Percentiles rank a stretch among this genome's conserved stretches.
phyloP scores from a whole-genome alignment of 352 stramenopile species.

The Phytophthora fragariaefolia region DNA sequence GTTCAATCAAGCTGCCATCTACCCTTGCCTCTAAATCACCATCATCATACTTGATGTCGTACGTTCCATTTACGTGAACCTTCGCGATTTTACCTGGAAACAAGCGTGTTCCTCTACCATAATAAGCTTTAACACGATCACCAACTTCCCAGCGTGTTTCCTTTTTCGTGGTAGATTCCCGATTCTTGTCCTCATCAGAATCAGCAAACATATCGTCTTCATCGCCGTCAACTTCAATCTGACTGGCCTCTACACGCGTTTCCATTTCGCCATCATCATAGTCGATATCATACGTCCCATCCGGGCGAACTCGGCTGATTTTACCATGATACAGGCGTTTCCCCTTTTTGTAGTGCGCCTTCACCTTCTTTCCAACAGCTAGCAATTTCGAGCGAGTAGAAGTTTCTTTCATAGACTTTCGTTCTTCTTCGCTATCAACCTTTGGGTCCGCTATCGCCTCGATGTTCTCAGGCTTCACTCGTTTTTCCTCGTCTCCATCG shows the following conservation, averaged over 20 bases:
- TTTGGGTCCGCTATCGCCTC: slow-evolving; percentile 19
- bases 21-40: slow-evolving; percentile 57
- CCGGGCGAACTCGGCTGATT: slow-evolving; percentile 53
- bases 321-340: slow-evolving; percentile 54
- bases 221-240: slow-evolving; percentile 34
- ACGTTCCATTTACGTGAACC: slow-evolving; percentile 66
- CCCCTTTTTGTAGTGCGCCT: slow-evolving; percentile 54
- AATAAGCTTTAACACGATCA: slow-evolving; percentile 46
- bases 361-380: slow-evolving; percentile 40
- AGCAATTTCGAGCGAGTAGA: slow-evolving; percentile 25
- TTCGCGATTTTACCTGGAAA: slow-evolving; percentile 70
- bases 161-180: neutral
- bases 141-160: slow-evolving; percentile 41
- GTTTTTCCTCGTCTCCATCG: slow-evolving; percentile 61
- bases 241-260: slow-evolving; percentile 42
- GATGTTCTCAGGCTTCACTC: slow-evolving; percentile 42
- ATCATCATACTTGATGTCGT: slow-evolving; percentile 73
- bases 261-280: slow-evolving; percentile 82
- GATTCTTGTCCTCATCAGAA: slow-evolving; percentile 36
- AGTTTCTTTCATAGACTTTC: slow-evolving; percentile 2
- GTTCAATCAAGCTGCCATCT: slow-evolving; percentile 37
- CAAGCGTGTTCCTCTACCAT: slow-evolving; percentile 61
- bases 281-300: slow-evolving; percentile 64
- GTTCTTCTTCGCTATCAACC: slow-evolving; percentile 23
- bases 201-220: slow-evolving; percentile 62